Conservation (phyloP, 768 basidiomycete genomes). For the Tylopilus sp. region DNA sequence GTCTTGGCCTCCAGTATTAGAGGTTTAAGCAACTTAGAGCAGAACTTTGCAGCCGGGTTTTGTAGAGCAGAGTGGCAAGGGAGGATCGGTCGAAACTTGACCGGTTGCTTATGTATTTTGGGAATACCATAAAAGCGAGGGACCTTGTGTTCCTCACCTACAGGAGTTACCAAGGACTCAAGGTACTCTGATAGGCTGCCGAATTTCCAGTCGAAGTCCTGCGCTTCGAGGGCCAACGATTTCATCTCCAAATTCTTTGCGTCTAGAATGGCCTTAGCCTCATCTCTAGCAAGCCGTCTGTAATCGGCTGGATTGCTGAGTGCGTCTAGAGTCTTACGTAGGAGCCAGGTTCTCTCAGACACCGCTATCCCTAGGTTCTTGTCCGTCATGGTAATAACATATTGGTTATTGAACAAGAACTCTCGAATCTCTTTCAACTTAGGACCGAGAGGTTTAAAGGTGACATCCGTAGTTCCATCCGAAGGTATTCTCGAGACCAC, state of each 20-base stretch:
- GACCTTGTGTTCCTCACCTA: neutral
- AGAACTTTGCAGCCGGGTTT: neutral
- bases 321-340: neutral
- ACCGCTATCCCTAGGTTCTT: neutral
- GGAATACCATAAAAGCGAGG: constrained; percentile 11
- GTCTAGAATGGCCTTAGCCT: neutral
- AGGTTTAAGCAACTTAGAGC: constrained; percentile 9
- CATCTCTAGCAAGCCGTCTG: fast-evolving
- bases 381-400: neutral
- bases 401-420: neutral
- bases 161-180: neutral
- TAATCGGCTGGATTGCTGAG: neutral
- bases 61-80: neutral
- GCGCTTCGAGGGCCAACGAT: neutral
- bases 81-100: neutral
- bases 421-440: fast-evolving
- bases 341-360: neutral
- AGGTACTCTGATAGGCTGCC: neutral
- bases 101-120: constrained; percentile 13
- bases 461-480: neutral
- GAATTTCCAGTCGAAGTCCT: neutral
- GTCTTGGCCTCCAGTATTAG: constrained; percentile 1
- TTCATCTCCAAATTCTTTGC: neutral
- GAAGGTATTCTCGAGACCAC: neutral
- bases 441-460: constrained; percentile 6